Percentiles rank a stretch among this genome's conserved stretches.
Conservation (phyloP, 2,329 filamentous ascomycete genomes). For the Penicillium olsonii region DNA sequence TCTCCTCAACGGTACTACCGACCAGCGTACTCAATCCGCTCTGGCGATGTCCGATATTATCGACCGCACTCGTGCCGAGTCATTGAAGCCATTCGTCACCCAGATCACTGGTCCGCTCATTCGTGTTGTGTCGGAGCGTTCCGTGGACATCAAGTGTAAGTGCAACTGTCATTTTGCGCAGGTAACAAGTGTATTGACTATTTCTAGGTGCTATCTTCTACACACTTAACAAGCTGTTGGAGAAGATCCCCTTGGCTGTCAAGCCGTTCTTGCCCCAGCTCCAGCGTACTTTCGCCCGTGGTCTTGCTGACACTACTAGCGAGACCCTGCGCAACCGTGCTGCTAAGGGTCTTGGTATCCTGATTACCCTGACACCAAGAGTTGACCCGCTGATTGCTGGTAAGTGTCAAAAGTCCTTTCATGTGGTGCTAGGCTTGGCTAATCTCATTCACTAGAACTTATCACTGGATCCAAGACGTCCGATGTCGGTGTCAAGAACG, state of each 20-base stretch:
- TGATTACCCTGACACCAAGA: slow-evolving; percentile 93
- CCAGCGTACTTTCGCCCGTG: slow-evolving; percentile 95
- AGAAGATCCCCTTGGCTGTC: slow-evolving; percentile 93
- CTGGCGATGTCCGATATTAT: slow-evolving; percentile 94
- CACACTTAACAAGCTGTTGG: slow-evolving; percentile 89
- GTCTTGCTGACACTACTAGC: slow-evolving; percentile 88
- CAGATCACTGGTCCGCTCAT: slow-evolving; percentile 97
- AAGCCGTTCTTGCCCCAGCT: slow-evolving; percentile 97
- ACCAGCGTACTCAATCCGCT: slow-evolving; percentile 89
- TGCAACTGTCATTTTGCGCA: not conserved
- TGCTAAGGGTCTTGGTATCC: slow-evolving; percentile 87
- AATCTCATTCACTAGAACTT: slow-evolving; percentile 62
- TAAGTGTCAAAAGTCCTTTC: slow-evolving; percentile 23
- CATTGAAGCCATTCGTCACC: slow-evolving; percentile 91
- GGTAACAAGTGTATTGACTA: slow-evolving; percentile 20
- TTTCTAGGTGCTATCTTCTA: slow-evolving; percentile 77
- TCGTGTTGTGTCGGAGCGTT: slow-evolving; percentile 94
- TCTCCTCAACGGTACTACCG: slow-evolving; percentile 91
- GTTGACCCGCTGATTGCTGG: slow-evolving; percentile 85
- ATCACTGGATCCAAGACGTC: slow-evolving; percentile 93
- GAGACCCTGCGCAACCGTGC: slow-evolving; percentile 84
- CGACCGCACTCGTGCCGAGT: slow-evolving; percentile 83
- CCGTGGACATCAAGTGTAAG: slow-evolving; percentile 81
- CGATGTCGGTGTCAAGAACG: slow-evolving; percentile 83
- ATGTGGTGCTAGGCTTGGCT: slow-evolving; percentile 1